Evolutionary conservation across 345 rosid genomes (phyloP).

Genomic region (Pelargonium nanum): DNA sequence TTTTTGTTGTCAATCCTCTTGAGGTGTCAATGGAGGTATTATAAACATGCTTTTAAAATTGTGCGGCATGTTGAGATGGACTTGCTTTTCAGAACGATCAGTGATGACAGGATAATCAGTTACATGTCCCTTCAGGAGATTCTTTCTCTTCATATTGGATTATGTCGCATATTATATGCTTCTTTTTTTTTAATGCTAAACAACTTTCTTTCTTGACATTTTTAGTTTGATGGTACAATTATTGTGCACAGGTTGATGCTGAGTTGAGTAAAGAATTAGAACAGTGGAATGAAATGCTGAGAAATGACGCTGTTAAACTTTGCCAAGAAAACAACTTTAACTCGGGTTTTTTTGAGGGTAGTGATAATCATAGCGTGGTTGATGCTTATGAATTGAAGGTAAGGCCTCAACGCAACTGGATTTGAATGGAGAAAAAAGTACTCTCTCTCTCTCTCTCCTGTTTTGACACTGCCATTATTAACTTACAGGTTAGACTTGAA

Average conservation of each 20-base stretch:
- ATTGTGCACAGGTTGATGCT: slow-evolving; percentile 52
- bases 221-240: background rate
- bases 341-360: slow-evolving; percentile 89
- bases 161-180: no score
- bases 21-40: no score
- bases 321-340: slow-evolving; percentile 93
- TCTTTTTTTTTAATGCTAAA: background rate
- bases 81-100: no score
- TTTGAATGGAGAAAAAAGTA: background rate
- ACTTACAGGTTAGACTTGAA: slow-evolving; percentile 82
- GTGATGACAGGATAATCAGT: no score
- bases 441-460: background rate
- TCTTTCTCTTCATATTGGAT: no score
- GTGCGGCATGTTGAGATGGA: no score
- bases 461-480: background rate
- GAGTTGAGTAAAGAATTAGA: slow-evolving; percentile 88
- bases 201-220: no score
- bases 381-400: slow-evolving; percentile 99
- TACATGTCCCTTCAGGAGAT: no score
- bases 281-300: slow-evolving; percentile 93
- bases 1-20: no score
- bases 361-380: slow-evolving; percentile 60
- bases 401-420: background rate
- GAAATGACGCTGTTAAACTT: slow-evolving; percentile 68
- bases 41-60: no score